These are phyloP conservation scores for Vitis hybrid DNA, from an alignment of 177 flowering plant species.

Conservation along the genomic window DNA sequence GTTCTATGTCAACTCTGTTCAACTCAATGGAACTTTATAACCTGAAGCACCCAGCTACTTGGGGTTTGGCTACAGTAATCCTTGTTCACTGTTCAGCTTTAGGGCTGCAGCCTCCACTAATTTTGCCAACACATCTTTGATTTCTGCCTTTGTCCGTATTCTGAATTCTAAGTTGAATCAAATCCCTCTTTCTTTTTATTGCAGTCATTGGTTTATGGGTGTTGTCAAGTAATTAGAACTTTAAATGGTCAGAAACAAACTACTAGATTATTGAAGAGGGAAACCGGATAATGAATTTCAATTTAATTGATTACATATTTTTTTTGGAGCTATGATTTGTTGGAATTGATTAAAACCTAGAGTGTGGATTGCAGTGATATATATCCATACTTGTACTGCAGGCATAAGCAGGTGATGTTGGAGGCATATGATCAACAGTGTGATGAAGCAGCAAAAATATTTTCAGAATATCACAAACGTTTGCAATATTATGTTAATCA, in stretches of 20 bases:
- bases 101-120: too few species aligned
- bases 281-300: background rate
- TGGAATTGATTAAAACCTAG: too few species aligned
- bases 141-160: background rate
- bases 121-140: background rate
- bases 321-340: too few species aligned
- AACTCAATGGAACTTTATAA: too few species aligned
- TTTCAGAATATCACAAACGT: conserved; percentile 89
- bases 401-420: conserved; percentile 94
- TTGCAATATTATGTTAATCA: conserved; percentile 75
- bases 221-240: background rate
- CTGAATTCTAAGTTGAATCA: background rate
- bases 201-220: background rate
- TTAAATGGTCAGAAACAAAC: too few species aligned
- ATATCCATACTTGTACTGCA: conserved; percentile 27
- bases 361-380: conserved; percentile 1
- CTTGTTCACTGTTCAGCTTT: too few species aligned
- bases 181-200: background rate
- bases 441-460: conserved; percentile 91
- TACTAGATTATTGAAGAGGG: background rate
- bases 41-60: too few species aligned
- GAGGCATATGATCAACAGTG: conserved; percentile 92
- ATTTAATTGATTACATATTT: background rate
- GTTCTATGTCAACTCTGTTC: too few species aligned
- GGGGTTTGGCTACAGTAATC: too few species aligned